A percentile compares a stretch with the other conserved stretches of the same genome.
Conservation (phyloP, 768 basidiomycete genomes). For the Podaxis carcinomalis region DNA sequence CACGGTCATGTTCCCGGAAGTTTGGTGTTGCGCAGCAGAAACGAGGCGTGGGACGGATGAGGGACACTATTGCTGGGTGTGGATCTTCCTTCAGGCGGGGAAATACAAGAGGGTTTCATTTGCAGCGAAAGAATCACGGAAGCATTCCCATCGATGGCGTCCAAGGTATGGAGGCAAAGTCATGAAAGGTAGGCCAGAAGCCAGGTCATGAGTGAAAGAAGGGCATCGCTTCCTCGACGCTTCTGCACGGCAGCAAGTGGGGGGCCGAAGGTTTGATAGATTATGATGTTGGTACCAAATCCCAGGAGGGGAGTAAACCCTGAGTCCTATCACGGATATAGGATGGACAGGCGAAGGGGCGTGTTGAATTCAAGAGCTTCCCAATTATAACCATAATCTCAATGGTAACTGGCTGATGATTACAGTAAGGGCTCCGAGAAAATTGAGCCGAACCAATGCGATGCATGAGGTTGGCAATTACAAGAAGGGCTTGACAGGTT, state of each 20-base stretch:
- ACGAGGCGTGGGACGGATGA: background rate
- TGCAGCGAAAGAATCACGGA: background rate
- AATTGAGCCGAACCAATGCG: background rate
- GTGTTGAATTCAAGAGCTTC: background rate
- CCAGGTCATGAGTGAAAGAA: background rate
- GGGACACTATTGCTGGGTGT: background rate
- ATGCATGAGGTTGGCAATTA: background rate
- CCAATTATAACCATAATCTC: background rate
- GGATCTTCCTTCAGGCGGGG: background rate
- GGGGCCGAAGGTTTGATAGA: slow-evolving; percentile 3
- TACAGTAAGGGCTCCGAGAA: background rate
- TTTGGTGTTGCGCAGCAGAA: background rate
- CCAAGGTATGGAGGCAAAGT: background rate
- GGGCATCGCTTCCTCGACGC: background rate
- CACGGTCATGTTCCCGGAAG: background rate
- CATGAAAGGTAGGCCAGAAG: background rate
- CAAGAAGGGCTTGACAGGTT: background rate
- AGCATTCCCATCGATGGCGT: background rate
- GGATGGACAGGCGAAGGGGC: background rate
- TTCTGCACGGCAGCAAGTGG: background rate
- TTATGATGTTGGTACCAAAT: background rate
- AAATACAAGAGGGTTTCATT: background rate
- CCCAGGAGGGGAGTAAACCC: background rate
- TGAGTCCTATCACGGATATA: slow-evolving; percentile 11
- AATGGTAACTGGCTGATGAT: background rate